Conservation (phyloP, 2,329 filamentous ascomycete genomes). For the Bipolaris zeicola region DNA sequence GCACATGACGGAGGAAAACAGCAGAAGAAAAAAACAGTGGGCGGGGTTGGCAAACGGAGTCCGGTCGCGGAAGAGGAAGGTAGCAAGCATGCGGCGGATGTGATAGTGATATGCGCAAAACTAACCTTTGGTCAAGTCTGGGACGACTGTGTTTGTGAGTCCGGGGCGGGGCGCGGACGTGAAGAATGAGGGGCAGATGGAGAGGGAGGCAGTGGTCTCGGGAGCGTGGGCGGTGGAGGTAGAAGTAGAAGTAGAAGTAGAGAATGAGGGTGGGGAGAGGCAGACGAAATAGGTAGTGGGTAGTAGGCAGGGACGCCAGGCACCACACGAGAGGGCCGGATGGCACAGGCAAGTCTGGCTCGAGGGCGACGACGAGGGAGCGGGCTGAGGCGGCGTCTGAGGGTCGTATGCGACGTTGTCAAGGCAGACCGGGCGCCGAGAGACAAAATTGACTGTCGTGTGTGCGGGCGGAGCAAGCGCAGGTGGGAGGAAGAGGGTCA, state of each 20-base stretch:
- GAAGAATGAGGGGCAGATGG: not conserved
- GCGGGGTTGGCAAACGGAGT: constrained; percentile 17
- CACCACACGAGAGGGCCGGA: constrained; percentile 32
- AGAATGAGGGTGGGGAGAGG: constrained; percentile 19
- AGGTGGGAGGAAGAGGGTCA: constrained; percentile 32
- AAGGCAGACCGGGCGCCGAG: constrained; percentile 34
- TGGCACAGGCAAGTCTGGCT: constrained; percentile 16
- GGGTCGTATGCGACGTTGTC: constrained; percentile 27
- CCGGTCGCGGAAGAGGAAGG: constrained; percentile 21
- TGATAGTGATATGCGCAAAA: constrained; percentile 22
- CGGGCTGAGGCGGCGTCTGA: constrained; percentile 35
- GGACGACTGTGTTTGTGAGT: constrained; percentile 11
- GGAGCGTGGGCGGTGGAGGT: constrained; percentile 15
- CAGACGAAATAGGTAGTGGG: constrained; percentile 9
- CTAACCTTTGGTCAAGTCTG: constrained; percentile 34
- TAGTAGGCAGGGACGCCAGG: constrained; percentile 31
- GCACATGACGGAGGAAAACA: constrained; percentile 2
- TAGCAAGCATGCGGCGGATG: constrained; percentile 20
- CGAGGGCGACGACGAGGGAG: constrained; percentile 26
- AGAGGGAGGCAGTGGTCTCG: constrained; percentile 10
- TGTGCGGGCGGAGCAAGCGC: constrained; percentile 38
- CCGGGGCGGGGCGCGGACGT: constrained; percentile 10
- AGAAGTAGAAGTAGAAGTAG: constrained; percentile 13
- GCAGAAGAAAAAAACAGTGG: constrained; percentile 5
- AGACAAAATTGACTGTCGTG: constrained; percentile 44